Conservation (phyloP, 2,329 filamentous ascomycete species). For the Verticillium isaacii region DNA sequence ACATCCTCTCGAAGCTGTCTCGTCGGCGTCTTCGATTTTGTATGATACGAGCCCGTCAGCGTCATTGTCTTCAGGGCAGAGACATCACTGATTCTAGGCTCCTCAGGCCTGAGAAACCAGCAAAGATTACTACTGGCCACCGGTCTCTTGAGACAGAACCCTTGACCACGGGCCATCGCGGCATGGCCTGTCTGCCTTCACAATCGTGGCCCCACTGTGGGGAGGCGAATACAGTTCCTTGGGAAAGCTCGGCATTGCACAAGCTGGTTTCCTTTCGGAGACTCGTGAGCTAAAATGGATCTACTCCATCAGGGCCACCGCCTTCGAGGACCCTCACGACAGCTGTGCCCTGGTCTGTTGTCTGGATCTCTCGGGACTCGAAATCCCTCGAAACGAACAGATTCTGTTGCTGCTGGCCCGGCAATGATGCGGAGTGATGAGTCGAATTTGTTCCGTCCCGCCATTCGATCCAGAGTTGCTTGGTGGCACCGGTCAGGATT, state of each 20-base stretch:
- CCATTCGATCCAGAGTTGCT: not conserved
- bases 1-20: not conserved
- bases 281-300: not conserved
- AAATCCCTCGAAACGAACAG: not conserved
- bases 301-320: not conserved
- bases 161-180: not conserved
- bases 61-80: not conserved
- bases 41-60: not conserved
- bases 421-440: not conserved
- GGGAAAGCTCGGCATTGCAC: not conserved
- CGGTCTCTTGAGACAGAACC: not conserved
- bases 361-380: not conserved
- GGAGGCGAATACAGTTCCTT: not conserved
- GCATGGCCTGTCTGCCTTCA: not conserved
- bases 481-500: not conserved
- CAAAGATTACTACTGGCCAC: not conserved
- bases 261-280: not conserved
- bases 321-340: not conserved
- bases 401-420: not conserved
- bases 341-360: not conserved
- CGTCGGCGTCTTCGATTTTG: not conserved
- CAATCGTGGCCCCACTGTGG: not conserved
- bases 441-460: not conserved
- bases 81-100: not conserved
- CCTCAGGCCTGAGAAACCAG: not conserved